Evolutionary conservation across 352 stramenopile genomes (phyloP).

Genomic region (Phytophthora litchii): DNA sequence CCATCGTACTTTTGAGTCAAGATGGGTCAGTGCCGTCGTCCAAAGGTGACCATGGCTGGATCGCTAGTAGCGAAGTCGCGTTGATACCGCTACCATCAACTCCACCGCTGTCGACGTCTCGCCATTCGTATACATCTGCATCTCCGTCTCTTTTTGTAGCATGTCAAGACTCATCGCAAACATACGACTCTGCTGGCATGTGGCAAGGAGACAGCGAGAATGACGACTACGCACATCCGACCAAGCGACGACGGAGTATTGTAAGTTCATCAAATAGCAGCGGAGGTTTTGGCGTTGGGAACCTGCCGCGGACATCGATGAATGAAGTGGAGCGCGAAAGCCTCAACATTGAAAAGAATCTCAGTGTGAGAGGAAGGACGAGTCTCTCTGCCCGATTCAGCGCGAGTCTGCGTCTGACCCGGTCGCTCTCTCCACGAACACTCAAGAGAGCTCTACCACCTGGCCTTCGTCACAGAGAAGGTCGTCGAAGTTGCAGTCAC

Average conservation of each 20-base stretch:
- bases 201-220: conserved; percentile 8
- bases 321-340: conserved; percentile 12
- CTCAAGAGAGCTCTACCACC: conserved; percentile 8
- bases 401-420: conserved; percentile 21
- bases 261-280: conserved; percentile 25
- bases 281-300: conserved; percentile 11
- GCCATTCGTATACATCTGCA: not conserved
- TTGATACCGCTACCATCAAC: conserved; percentile 10
- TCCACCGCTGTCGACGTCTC: conserved; percentile 1
- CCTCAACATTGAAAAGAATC: conserved; percentile 2
- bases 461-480: conserved; percentile 3
- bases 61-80: conserved; percentile 4
- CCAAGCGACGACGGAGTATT: conserved; percentile 21
- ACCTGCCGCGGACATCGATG: not conserved
- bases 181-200: conserved; percentile 5
- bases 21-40: conserved; percentile 19
- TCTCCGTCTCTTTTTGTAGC: not conserved
- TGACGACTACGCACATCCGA: conserved; percentile 14
- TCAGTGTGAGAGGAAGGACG: conserved; percentile 4
- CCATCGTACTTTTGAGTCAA: conserved; percentile 16
- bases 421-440: conserved; percentile 19
- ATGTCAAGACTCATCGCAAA: conserved; percentile 3
- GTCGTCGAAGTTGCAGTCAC: conserved; percentile 8
- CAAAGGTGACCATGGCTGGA: conserved; percentile 4
- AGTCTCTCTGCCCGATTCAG: conserved; percentile 26